Percentiles rank a stretch among this genome's conserved stretches.
Evolutionary conservation across 2,329 filamentous ascomycete genomes (phyloP).

Genomic region (Ophiocordyceps robertsii): DNA sequence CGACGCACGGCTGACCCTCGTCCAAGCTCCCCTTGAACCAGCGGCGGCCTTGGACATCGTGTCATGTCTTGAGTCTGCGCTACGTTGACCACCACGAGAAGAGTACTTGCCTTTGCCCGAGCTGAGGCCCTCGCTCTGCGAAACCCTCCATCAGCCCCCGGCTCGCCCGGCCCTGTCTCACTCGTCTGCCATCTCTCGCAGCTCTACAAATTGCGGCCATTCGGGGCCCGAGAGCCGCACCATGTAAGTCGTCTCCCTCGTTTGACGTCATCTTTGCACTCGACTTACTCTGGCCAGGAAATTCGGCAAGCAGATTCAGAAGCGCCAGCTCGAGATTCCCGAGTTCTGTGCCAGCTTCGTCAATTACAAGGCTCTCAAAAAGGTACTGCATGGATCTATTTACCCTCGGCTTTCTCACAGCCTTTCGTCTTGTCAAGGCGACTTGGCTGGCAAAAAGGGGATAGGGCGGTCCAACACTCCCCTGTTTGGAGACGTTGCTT

Average conservation of each 20-base stretch:
- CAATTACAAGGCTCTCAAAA: conserved; percentile 98
- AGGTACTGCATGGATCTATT: conserved; percentile 42
- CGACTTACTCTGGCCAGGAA: conserved; percentile 50
- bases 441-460: neutral
- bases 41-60: neutral
- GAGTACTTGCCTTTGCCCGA: neutral
- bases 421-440: neutral
- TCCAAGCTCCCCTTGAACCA: neutral
- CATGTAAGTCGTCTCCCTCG: conserved; percentile 18
- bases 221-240: conserved; percentile 11
- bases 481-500: too few relatives aligned
- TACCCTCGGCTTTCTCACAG: neutral
- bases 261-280: neutral
- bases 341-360: conserved; percentile 99
- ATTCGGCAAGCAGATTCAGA: conserved; percentile 99
- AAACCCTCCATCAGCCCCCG: neutral
- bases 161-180: neutral
- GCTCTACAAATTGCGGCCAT: neutral
- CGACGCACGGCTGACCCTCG: neutral
- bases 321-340: conserved; percentile 94
- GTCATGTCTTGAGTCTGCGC: neutral
- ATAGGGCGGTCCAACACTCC: neutral
- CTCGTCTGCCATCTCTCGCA: neutral
- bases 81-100: neutral
- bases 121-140: neutral